A percentile compares a stretch with the other conserved stretches of the same genome.
These are phyloP conservation scores for Cercophora samala DNA, from an alignment of 495 filamentous ascomycete genomes.

Conservation along the genomic window DNA sequence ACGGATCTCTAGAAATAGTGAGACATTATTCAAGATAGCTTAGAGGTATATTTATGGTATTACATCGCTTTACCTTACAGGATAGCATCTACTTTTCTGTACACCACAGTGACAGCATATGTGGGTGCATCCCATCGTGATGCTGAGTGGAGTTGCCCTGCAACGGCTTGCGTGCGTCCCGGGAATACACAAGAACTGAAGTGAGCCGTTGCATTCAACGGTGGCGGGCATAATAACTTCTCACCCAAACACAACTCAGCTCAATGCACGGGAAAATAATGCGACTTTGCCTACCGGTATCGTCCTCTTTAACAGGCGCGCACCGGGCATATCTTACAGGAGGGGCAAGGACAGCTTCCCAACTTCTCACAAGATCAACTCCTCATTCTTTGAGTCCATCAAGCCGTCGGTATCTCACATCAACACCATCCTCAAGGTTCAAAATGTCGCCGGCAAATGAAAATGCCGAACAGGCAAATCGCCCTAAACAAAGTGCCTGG, in stretches of 20 bases:
- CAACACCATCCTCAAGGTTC: neutral
- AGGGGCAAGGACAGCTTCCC: neutral
- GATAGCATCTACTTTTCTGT: no score
- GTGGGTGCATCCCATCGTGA: no score
- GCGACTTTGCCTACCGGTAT: neutral
- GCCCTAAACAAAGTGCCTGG: conserved; percentile 30
- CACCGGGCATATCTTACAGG: neutral
- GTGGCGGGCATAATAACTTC: neutral
- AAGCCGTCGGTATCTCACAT: neutral
- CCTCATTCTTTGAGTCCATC: neutral
- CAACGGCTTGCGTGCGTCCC: no score
- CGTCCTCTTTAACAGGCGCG: neutral
- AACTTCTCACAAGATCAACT: neutral
- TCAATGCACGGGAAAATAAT: neutral
- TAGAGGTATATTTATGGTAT: no score
- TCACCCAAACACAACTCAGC: neutral
- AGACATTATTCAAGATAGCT: no score
- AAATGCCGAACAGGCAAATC: neutral
- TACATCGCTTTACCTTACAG: no score
- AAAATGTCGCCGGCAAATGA: conserved; percentile 7
- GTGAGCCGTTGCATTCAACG: neutral
- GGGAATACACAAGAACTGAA: neutral
- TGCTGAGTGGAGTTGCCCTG: neutral
- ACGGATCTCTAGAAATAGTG: no score
- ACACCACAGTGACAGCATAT: no score